phyloP scores from a whole-genome alignment of 1,139 yeast species.

The Hansenula sp. region DNA sequence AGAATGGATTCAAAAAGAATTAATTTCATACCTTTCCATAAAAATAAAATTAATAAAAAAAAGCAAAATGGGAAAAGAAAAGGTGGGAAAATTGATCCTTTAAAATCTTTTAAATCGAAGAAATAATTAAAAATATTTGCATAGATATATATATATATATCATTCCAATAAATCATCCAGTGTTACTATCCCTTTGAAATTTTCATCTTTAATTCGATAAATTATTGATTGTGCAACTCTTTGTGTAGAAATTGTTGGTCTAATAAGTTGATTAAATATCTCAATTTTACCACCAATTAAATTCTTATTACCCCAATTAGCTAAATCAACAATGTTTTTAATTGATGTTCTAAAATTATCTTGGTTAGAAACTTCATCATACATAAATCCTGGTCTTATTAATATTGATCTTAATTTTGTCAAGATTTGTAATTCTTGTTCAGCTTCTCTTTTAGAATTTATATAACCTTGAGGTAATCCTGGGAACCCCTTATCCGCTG shows the following conservation, averaged over 20 bases:
- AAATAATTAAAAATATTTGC: conserved; percentile 2
- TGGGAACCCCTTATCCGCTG: conserved; percentile 74
- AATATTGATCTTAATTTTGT: conserved; percentile 53
- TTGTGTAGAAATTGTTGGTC: conserved; percentile 69
- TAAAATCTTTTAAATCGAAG: conserved; percentile 50
- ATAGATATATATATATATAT: background rate
- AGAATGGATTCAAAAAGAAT: conserved; percentile 54
- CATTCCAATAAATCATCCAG: conserved; percentile 45
- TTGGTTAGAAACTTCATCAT: conserved; percentile 41
- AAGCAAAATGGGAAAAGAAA: conserved; percentile 38
- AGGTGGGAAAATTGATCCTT: conserved; percentile 59
- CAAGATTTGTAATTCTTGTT: conserved; percentile 40
- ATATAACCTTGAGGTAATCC: conserved; percentile 68
- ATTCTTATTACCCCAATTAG: conserved; percentile 41
- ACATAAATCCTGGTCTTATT: conserved; percentile 83
- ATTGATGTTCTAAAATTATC: conserved; percentile 31
- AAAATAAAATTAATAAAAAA: conserved; percentile 44
- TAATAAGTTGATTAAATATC: conserved; percentile 42
- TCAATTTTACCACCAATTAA: conserved; percentile 27
- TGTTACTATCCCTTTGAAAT: conserved; percentile 53
- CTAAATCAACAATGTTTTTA: conserved; percentile 30
- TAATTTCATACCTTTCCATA: conserved; percentile 78
- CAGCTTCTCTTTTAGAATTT: conserved; percentile 75
- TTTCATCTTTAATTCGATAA: conserved; percentile 47
- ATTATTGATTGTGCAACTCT: conserved; percentile 60